These are phyloP conservation scores for Trametes cingulata DNA, from an alignment of 768 basidiomycete genomes.

Conservation along the genomic window DNA sequence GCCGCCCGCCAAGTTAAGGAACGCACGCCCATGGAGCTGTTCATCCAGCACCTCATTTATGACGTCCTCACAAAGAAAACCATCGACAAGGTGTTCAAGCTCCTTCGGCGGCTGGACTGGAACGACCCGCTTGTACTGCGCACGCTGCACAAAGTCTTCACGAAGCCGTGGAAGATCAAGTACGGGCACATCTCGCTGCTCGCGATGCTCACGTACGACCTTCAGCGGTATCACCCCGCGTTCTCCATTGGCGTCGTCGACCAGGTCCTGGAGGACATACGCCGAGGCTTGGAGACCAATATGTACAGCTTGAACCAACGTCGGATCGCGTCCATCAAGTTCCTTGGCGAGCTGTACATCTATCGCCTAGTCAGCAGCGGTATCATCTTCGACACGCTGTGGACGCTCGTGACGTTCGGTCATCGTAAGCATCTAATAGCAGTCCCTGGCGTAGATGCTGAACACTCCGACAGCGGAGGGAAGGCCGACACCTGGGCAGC, in stretches of 20 bases:
- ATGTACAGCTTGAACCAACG: slow-evolving; percentile 94
- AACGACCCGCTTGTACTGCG: slow-evolving; percentile 65
- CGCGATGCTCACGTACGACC: slow-evolving; percentile 93
- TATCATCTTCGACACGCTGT: slow-evolving; percentile 90
- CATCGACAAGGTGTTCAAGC: slow-evolving; percentile 93
- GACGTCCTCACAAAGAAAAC: slow-evolving; percentile 92
- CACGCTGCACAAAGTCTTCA: slow-evolving; percentile 84
- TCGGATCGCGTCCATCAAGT: slow-evolving; percentile 88
- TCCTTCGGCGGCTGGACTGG: slow-evolving; percentile 95
- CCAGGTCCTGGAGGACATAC: slow-evolving; percentile 91
- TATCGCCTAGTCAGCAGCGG: slow-evolving; percentile 88
- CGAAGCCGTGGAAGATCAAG: slow-evolving; percentile 98
- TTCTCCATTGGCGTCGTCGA: slow-evolving; percentile 90
- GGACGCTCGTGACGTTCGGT: slow-evolving; percentile 94
- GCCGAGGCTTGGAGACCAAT: slow-evolving; percentile 90
- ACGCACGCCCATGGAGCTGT: slow-evolving; percentile 84
- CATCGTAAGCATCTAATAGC: slow-evolving; percentile 66
- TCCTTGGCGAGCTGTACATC: slow-evolving; percentile 96
- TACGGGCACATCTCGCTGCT: slow-evolving; percentile 86
- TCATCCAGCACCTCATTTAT: slow-evolving; percentile 92
- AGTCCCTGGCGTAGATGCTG: slow-evolving; percentile 1
- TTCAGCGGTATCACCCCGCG: slow-evolving; percentile 89
- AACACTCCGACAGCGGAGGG: slow-evolving; percentile 67
- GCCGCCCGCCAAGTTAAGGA: slow-evolving; percentile 83
- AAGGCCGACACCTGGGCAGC: slow-evolving; percentile 77